Conservation (phyloP, 2,329 filamentous ascomycete species). For the Microdochium bolleyi region DNA sequence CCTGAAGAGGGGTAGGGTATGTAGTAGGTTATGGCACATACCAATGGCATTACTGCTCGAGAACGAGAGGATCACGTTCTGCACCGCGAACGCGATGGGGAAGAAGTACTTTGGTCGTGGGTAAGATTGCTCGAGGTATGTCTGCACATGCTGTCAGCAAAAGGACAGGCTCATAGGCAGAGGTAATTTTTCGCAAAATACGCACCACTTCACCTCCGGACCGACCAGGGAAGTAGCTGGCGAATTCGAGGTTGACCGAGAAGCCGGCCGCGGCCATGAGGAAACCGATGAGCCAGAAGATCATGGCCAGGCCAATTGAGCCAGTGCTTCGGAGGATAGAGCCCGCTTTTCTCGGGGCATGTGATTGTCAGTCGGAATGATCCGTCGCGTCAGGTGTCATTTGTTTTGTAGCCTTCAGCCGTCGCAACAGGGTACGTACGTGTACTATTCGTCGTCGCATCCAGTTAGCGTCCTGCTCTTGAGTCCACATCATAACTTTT, state of each 20-base stretch:
- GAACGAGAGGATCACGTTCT: conserved; percentile 48
- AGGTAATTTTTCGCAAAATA: background rate
- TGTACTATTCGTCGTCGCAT: background rate
- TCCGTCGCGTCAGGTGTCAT: background rate
- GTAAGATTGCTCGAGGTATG: conserved; percentile 49
- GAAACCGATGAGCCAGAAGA: conserved; percentile 48
- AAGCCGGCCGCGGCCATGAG: conserved; percentile 37
- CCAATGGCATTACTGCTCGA: conserved; percentile 48
- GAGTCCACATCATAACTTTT: no score
- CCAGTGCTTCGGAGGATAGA: conserved; percentile 40
- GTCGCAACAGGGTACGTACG: no score
- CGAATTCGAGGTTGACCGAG: conserved; percentile 44
- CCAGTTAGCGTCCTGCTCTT: background rate
- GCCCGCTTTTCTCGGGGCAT: conserved; percentile 24
- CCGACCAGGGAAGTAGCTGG: conserved; percentile 47
- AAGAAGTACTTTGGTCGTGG: conserved; percentile 49
- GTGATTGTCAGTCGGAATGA: background rate
- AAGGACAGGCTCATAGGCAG: background rate
- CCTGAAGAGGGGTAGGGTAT: no score
- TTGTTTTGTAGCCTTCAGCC: background rate
- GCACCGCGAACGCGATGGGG: conserved; percentile 45
- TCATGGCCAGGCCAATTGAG: conserved; percentile 41
- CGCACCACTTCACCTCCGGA: conserved; percentile 45
- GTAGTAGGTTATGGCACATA: no score
- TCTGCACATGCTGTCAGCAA: background rate